Evolutionary conservation across 1,284 basidiomycete genomes (phyloP).

Genomic region (Schizophyllum amplum): DNA sequence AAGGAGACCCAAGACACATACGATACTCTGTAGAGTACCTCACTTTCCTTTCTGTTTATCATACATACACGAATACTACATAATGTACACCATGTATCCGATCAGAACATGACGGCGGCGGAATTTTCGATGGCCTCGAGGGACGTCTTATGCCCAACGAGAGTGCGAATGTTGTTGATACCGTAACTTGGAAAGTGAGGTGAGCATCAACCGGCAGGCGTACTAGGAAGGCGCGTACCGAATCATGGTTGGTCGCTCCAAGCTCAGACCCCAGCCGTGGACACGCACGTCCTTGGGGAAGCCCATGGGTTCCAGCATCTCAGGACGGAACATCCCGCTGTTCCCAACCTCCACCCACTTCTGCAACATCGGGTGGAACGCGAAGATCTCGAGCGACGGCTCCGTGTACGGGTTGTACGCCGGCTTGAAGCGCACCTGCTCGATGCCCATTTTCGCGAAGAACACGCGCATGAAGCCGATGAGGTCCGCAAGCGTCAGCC

Average conservation of each 20-base stretch:
- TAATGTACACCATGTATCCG: conserved; percentile 2
- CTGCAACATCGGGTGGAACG: conserved; percentile 90
- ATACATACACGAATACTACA: conserved; percentile 5
- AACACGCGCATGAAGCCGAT: conserved; percentile 97
- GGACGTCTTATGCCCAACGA: conserved; percentile 96
- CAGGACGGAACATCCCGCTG: conserved; percentile 98
- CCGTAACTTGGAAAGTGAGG: conserved; percentile 44
- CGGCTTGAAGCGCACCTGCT: conserved; percentile 93
- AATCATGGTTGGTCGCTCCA: conserved; percentile 99
- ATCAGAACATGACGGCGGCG: conserved; percentile 79
- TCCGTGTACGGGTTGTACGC: conserved; percentile 97
- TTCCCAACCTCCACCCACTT: conserved; percentile 97
- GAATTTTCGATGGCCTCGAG: conserved; percentile 85
- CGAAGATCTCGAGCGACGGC: conserved; percentile 99
- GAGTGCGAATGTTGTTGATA: conserved; percentile 94
- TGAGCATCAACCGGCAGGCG: not conserved
- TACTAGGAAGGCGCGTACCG: conserved; percentile 43
- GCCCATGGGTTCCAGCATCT: conserved; percentile 99
- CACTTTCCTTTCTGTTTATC: not conserved
- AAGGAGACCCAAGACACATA: not conserved
- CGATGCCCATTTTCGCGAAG: conserved; percentile 97
- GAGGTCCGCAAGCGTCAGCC: conserved; percentile 92
- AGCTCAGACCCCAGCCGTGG: conserved; percentile 92
- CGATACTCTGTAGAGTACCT: too few species aligned
- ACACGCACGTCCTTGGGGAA: conserved; percentile 96